These are phyloP conservation scores for Phytophthora melonis DNA, from an alignment of 352 stramenopile species.

Conservation along the genomic window DNA sequence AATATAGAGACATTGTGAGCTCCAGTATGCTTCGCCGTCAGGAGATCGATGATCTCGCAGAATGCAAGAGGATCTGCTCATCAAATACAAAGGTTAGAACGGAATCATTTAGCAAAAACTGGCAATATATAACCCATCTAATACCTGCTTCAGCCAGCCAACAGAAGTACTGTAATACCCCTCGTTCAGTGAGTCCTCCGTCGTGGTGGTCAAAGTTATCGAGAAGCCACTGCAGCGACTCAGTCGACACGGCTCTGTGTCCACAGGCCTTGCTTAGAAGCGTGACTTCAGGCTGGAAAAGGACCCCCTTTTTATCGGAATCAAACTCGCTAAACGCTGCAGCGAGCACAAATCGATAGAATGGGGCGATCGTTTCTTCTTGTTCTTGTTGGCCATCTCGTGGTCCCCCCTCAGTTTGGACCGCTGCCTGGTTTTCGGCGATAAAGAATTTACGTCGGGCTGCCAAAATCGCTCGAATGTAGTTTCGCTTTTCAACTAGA, in stretches of 20 bases:
- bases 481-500: slow-evolving; percentile 37
- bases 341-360: slow-evolving; percentile 74
- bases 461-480: slow-evolving; percentile 54
- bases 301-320: slow-evolving; percentile 31
- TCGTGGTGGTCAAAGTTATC: slow-evolving; percentile 61
- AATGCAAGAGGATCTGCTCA: slow-evolving; percentile 63
- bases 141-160: slow-evolving; percentile 74
- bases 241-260: slow-evolving; percentile 31
- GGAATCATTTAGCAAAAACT: background rate
- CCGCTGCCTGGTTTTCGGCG: slow-evolving; percentile 34
- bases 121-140: background rate
- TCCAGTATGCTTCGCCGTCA: slow-evolving; percentile 72
- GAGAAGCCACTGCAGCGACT: slow-evolving; percentile 58
- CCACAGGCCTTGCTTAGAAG: slow-evolving; percentile 59
- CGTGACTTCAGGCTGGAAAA: slow-evolving; percentile 46
- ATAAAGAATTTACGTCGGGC: slow-evolving; percentile 70
- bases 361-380: slow-evolving; percentile 55
- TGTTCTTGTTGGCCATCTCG: slow-evolving; percentile 25
- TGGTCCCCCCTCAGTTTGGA: background rate
- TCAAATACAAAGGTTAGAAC: background rate
- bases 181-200: slow-evolving; percentile 55
- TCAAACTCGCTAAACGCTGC: slow-evolving; percentile 65
- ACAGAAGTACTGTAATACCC: slow-evolving; percentile 73
- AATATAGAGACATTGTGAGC: slow-evolving; percentile 59
- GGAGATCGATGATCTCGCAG: slow-evolving; percentile 61